Base-by-base conservation (phyloP, 2,329 filamentous ascomycete genomes). In the Aspergillus pseudoglaucus region DNA sequence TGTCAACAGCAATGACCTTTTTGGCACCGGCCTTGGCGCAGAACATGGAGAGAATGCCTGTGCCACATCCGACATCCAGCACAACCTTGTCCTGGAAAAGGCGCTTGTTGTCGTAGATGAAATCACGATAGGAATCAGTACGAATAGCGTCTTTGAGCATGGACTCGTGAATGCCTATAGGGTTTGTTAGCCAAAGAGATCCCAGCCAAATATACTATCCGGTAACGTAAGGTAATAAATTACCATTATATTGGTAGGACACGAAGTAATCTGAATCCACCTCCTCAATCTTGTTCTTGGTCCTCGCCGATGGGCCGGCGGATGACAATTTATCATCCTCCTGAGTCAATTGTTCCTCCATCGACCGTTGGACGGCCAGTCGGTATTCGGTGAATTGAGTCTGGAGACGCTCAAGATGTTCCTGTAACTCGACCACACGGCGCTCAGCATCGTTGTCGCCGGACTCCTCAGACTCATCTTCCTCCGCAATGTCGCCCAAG, bases 141-240 rank as follows among this genome's bases (percentile, higher is more conserved):
- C 90, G 85, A 37, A 95, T 78, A 0, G 81, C 77, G 62, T 97
- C 90, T 66, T 95, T 95, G 53, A 97, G 79, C 90, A 97, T 97
- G 6, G 87, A 90, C 64, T 95, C 89, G 66, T 97, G 90, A 47
- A 97, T 96, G 48, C 89, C 88, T 87, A 15, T 6, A 49, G 56
- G 25, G 20, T 41, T 12, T 38, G 22, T 45, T 27, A 42, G 30
- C 41, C 25, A 10, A 9, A 15, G 17, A 7, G 18, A 17, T 18
- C 25, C 25, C 25, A 30, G 25, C 25, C 1, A 30, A 4, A 14
- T 6, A 1, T 18, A 10, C 6, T 23, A 14, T 5, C 10, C 17
- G 17, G n/a, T 10, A 44, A 23, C 23, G 14, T 18, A 37, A 33
- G 18, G n/a, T 9, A 41, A 14, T 25, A 7, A 58, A 74, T 53